phyloP scores from a whole-genome alignment of 179 eudicot genomes.

The Gypsophila paniculata region DNA sequence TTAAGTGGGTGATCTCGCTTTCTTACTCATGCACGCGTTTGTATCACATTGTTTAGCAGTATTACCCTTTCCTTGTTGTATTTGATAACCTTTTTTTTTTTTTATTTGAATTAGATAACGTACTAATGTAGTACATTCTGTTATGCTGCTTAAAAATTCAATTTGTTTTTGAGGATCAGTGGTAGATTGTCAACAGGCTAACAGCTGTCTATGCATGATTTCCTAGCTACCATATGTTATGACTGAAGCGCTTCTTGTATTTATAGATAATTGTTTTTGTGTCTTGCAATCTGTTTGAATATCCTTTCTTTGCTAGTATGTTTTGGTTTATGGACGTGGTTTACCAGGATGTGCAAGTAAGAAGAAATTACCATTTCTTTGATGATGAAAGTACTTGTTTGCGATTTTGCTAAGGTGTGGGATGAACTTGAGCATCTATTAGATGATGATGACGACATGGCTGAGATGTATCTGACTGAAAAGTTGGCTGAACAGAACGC shows the following conservation, averaged over 20 bases:
- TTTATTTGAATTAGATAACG: neutral
- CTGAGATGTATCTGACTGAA: slow-evolving; percentile 95
- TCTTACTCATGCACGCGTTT: neutral
- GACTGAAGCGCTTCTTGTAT: neutral
- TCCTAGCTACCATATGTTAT: neutral
- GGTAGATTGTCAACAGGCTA: neutral
- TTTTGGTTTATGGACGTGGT: neutral
- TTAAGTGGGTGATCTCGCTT: neutral
- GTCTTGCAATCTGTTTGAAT: neutral
- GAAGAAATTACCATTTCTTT: neutral
- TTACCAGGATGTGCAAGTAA: neutral
- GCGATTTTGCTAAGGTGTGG: slow-evolving; percentile 57
- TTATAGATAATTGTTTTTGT: neutral
- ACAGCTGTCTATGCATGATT: neutral
- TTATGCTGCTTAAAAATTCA: neutral
- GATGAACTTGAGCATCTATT: slow-evolving; percentile 92
- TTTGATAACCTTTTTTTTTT: neutral
- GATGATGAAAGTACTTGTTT: neutral
- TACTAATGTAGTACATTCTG: neutral
- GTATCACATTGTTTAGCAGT: neutral
- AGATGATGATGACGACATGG: slow-evolving; percentile 97
- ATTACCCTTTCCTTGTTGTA: neutral
- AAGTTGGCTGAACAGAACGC: slow-evolving; percentile 61
- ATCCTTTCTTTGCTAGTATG: neutral
- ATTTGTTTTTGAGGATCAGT: neutral